Conservation (phyloP, 805 yeast genomes). For the Pichia paraexigua region DNA sequence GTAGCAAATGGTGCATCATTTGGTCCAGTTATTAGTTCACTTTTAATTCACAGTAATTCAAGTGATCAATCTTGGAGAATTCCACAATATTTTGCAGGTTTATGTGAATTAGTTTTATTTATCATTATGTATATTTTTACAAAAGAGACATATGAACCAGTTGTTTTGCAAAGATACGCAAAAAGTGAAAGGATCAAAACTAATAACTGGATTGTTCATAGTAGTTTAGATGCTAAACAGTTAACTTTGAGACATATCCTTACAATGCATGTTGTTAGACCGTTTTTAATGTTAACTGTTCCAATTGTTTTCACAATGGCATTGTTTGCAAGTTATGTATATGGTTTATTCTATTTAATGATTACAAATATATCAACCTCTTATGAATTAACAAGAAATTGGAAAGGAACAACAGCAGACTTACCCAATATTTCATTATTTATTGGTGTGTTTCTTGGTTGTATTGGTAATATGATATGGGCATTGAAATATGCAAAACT, state of each 20-base stretch:
- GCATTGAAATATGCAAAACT: constrained; percentile 12
- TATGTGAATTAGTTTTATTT: constrained; percentile 30
- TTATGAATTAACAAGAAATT: constrained; percentile 22
- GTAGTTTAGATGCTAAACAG: constrained; percentile 21
- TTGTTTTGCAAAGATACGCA: constrained; percentile 24
- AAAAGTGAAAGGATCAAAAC: constrained; percentile 21
- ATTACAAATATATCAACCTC: constrained; percentile 38
- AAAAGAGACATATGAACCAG: constrained; percentile 36
- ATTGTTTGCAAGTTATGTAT: constrained; percentile 41
- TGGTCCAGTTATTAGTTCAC: constrained; percentile 52
- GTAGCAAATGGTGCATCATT: constrained; percentile 60
- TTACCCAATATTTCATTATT: constrained; percentile 32
- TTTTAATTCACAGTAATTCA: constrained; percentile 36
- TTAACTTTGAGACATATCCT: constrained; percentile 18
- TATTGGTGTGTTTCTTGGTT: constrained; percentile 31
- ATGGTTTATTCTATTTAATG: constrained; percentile 39
- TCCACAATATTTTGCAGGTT: constrained; percentile 45
- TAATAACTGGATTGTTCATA: constrained; percentile 26
- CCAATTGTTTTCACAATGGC: constrained; percentile 38
- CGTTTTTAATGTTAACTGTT: constrained; percentile 31
- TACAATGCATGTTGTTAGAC: constrained; percentile 29
- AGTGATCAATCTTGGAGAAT: constrained; percentile 46
- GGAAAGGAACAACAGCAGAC: constrained; percentile 28
- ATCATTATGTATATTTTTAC: constrained; percentile 26
- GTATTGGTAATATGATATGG: constrained; percentile 27